A percentile compares a stretch with the other conserved stretches of the same genome.
Conservation (phyloP, 768 basidiomycete genomes). For the Lentinula aciculospora region DNA sequence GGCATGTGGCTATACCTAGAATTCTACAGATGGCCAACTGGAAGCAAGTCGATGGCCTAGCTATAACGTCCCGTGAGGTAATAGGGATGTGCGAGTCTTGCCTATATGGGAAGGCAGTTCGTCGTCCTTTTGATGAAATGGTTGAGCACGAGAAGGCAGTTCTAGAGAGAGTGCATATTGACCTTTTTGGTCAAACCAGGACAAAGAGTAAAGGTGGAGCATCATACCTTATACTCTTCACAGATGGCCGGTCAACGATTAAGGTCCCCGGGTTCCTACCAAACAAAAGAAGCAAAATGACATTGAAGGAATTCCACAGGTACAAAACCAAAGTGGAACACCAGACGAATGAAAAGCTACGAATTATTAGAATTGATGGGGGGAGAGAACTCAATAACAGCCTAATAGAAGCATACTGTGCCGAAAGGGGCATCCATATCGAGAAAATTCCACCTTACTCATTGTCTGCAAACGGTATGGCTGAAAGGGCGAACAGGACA, state of each 20-base stretch:
- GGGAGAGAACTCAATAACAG: slow-evolving; percentile 23
- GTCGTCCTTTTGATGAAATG: slow-evolving; percentile 16
- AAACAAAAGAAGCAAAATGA: slow-evolving; percentile 16
- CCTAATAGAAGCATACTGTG: slow-evolving; percentile 14
- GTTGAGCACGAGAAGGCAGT: slow-evolving; percentile 10
- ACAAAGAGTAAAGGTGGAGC: slow-evolving; percentile 13
- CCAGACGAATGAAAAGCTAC: slow-evolving; percentile 12
- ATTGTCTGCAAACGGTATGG: slow-evolving; percentile 21
- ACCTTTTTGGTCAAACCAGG: slow-evolving; percentile 19
- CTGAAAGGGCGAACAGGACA: slow-evolving; percentile 16
- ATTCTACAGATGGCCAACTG: slow-evolving; percentile 12
- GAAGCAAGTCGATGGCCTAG: slow-evolving; percentile 17
- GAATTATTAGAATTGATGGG: slow-evolving; percentile 15
- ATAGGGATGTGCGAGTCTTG: slow-evolving; percentile 18
- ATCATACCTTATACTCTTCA: slow-evolving; percentile 18
- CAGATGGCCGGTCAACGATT: slow-evolving; percentile 15
- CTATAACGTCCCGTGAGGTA: neutral
- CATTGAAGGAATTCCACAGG: slow-evolving; percentile 12
- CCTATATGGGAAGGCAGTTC: slow-evolving; percentile 18
- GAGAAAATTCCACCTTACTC: slow-evolving; percentile 17
- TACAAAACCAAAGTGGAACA: slow-evolving; percentile 12
- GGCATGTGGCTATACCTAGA: slow-evolving; percentile 10
- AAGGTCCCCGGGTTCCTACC: slow-evolving; percentile 15
- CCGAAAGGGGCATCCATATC: slow-evolving; percentile 15
- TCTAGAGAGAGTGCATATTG: slow-evolving; percentile 15